Evolutionary conservation across 495 filamentous ascomycete genomes (phyloP), one percentile per base, ranked within the genome.

Genomic region (Penicillium paradoxum): DNA sequence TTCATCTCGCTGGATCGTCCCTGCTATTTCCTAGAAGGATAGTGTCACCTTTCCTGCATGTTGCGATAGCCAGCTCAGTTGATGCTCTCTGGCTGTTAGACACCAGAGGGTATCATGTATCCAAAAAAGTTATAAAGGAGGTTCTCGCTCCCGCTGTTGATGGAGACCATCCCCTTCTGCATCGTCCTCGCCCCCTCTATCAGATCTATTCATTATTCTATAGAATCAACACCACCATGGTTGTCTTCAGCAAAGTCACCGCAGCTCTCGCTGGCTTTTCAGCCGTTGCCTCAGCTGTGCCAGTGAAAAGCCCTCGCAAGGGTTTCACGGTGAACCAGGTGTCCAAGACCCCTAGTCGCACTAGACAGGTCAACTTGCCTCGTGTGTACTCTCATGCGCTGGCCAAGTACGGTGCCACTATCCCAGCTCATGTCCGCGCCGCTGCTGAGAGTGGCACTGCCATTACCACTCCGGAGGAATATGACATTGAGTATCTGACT

Each of bases 401-500:
- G 45, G 47, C 54, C 50, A 81, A 80, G 62, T 83, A 72, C 55
- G 66, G 68, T 15, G 71, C 58, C 27, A 32, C 55, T 3, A 67
- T 79, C 1, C 79, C 80, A 1, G 41, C 47, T 21, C 42, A 66
- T 45, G 60, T 83, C 45, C 62, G 64, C 40, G 65, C 69, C 27
- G 78, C 79, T 41, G 73, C 68, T 32, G 66, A 71, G 38, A 74
- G 72, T 27, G 78, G 75, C 45, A 70, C 69, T 45, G 83, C 72
- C 29, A 59, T 66, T 42, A 76, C 82, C 17, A 76, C 64, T 4
- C 86, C 88, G 0, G 72, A 81, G 61, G 37, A 61, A 11, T 66
- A 79, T 57, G 88, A 90, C 58, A 54, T 62, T 29, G 80, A 87
- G 65, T 91, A 88, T 56, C 63, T 90, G 54, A 79, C 77, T 22